These are phyloP conservation scores for Rhodotorula graminis DNA, from an alignment of 768 basidiomycete genomes.

Conservation along the genomic window DNA sequence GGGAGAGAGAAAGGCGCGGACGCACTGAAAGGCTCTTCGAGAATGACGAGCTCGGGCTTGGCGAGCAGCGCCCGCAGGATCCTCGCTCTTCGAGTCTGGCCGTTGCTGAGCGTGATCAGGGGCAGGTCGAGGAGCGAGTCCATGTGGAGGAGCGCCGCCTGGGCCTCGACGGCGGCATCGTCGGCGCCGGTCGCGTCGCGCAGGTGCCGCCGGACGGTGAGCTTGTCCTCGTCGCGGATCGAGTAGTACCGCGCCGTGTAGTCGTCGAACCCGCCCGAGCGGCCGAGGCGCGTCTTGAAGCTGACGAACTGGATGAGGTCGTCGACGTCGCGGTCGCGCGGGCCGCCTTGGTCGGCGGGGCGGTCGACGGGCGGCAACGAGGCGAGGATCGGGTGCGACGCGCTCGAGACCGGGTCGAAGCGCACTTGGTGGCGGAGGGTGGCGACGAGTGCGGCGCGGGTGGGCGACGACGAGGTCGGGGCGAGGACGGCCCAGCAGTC, in stretches of 20 bases:
- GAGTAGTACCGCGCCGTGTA: constrained; percentile 85
- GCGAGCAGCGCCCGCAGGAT: constrained; percentile 70
- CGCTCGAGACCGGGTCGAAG: constrained; percentile 35
- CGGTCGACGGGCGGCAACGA: constrained; percentile 4
- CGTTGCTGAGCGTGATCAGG: constrained; percentile 77
- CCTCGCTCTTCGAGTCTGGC: constrained; percentile 80
- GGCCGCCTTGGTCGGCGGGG: constrained; percentile 11
- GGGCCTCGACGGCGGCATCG: constrained; percentile 51
- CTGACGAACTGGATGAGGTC: constrained; percentile 37
- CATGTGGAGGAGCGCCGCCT: constrained; percentile 61
- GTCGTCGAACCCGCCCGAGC: constrained; percentile 72
- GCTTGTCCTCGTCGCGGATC: constrained; percentile 72
- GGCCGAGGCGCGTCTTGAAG: constrained; percentile 39
- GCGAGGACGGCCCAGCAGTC: constrained; percentile 34
- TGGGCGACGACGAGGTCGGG: constrained; percentile 13
- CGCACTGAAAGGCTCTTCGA: constrained; percentile 90
- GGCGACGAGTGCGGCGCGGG: constrained; percentile 8
- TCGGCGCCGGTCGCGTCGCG: constrained; percentile 49
- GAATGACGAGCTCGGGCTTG: constrained; percentile 66
- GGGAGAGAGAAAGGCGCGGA: constrained; percentile 28
- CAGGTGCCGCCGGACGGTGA: constrained; percentile 70
- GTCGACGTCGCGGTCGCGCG: constrained; percentile 20
- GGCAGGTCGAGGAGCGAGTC: constrained; percentile 70
- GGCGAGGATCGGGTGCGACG: constrained; percentile 35
- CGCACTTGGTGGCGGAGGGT: constrained; percentile 22